Evolutionary conservation across 306 rosid species (phyloP).

Genomic region (Canavalia ensiformis): DNA sequence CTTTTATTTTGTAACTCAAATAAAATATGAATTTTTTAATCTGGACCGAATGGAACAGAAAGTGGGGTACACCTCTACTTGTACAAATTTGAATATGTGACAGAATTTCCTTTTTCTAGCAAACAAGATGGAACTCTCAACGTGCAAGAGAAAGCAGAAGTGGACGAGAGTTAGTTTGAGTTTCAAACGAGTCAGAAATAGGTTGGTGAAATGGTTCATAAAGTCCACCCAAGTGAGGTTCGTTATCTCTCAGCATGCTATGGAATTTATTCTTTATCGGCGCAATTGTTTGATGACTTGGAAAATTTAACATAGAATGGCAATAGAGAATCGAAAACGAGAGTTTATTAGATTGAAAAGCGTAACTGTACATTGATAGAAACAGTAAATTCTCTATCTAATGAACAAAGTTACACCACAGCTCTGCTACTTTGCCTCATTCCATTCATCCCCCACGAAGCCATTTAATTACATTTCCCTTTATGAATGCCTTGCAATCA

Average conservation of each 20-base stretch:
- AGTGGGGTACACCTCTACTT: no score
- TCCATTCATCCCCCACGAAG: not conserved
- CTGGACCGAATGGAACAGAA: no score
- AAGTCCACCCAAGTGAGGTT: not conserved
- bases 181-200: not conserved
- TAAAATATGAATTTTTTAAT: no score
- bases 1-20: no score
- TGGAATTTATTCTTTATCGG: not conserved
- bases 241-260: not conserved
- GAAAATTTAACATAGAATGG: not conserved
- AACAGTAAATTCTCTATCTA: constrained; percentile 31
- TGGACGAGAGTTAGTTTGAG: not conserved
- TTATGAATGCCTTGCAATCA: not conserved
- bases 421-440: not conserved
- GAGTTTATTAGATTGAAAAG: constrained; percentile 39
- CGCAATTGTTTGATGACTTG: not conserved
- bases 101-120: not conserved
- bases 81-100: no score
- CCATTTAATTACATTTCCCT: constrained; percentile 49
- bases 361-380: constrained; percentile 46
- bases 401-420: constrained; percentile 21
- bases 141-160: not conserved
- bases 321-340: constrained; percentile 7
- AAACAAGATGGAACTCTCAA: not conserved
- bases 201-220: not conserved